These are phyloP conservation scores for Cryptococcus amylolentus DNA, from an alignment of 1,284 basidiomycete species.

Conservation along the genomic window DNA sequence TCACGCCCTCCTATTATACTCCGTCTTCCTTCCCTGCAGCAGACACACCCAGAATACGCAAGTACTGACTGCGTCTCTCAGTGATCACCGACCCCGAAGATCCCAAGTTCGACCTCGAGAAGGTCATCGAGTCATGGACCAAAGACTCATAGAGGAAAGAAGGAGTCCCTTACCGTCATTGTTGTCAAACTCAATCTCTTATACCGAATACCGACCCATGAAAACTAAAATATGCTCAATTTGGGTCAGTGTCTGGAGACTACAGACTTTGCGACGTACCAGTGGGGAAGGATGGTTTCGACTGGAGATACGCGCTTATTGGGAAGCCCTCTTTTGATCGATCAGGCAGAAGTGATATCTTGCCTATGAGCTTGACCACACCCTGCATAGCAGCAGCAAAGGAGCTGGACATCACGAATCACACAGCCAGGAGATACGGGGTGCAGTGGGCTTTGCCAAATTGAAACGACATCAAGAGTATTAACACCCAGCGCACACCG, in stretches of 20 bases:
- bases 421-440: too few species aligned
- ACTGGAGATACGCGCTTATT: too few species aligned
- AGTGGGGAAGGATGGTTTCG: not conserved
- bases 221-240: not conserved
- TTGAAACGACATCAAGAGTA: too few species aligned
- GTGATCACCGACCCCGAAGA: constrained; percentile 91
- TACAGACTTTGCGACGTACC: not conserved
- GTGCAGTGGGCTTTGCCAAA: too few species aligned
- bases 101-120: constrained; percentile 94
- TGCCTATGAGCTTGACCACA: too few species aligned
- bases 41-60: not conserved
- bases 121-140: constrained; percentile 60
- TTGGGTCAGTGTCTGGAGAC: too few species aligned
- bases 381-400: too few species aligned
- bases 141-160: constrained; percentile 31
- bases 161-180: not conserved
- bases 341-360: too few species aligned
- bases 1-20: not conserved
- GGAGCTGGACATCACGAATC: too few species aligned
- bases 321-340: too few species aligned
- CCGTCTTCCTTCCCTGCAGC: not conserved
- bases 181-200: too few species aligned
- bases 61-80: constrained; percentile 2
- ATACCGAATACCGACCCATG: not conserved
- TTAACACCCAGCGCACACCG: too few species aligned